Percentiles rank a stretch among this genome's conserved stretches.
phyloP scores from a whole-genome alignment of 2,329 filamentous ascomycete genomes.

The Xylaria sp. region DNA sequence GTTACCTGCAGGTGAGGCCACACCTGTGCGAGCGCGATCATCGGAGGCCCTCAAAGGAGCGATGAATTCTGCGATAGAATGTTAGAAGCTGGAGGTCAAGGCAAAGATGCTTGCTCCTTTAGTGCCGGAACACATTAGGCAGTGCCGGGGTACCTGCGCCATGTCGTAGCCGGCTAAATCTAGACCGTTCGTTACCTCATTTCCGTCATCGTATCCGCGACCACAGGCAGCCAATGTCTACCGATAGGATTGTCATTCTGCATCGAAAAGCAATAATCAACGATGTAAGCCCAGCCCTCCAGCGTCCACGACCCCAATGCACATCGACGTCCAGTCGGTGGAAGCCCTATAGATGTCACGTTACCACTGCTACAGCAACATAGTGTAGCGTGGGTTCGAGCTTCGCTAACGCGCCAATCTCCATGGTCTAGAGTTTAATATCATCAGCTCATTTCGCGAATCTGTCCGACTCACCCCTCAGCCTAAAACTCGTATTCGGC shows the following conservation, averaged over 20 bases:
- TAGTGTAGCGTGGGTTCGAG: background rate
- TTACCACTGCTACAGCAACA: slow-evolving; percentile 26
- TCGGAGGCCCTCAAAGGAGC: slow-evolving; percentile 13
- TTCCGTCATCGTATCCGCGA: slow-evolving; percentile 8
- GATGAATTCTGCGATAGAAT: slow-evolving; percentile 10
- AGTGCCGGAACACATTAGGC: slow-evolving; percentile 18
- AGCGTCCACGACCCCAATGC: slow-evolving; percentile 5
- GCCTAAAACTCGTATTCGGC: background rate
- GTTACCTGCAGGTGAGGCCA: background rate
- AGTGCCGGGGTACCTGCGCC: slow-evolving; percentile 20
- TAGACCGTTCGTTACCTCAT: slow-evolving; percentile 19
- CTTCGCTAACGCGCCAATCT: slow-evolving; percentile 3
- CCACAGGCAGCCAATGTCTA: background rate
- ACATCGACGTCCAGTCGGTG: background rate
- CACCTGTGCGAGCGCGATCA: slow-evolving; percentile 18
- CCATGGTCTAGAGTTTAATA: background rate
- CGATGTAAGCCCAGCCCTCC: slow-evolving; percentile 8
- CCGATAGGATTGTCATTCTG: slow-evolving; percentile 9
- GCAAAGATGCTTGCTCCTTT: background rate
- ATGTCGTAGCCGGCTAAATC: slow-evolving; percentile 28
- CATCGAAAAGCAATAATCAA: slow-evolving; percentile 21
- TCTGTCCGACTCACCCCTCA: background rate
- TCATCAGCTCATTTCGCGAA: slow-evolving; percentile 16
- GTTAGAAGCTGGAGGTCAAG: background rate
- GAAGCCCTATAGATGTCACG: slow-evolving; percentile 31